Evolutionary conservation across 2,329 filamentous ascomycete species (phyloP).

Genomic region (Pseudogymnoascus sp.): DNA sequence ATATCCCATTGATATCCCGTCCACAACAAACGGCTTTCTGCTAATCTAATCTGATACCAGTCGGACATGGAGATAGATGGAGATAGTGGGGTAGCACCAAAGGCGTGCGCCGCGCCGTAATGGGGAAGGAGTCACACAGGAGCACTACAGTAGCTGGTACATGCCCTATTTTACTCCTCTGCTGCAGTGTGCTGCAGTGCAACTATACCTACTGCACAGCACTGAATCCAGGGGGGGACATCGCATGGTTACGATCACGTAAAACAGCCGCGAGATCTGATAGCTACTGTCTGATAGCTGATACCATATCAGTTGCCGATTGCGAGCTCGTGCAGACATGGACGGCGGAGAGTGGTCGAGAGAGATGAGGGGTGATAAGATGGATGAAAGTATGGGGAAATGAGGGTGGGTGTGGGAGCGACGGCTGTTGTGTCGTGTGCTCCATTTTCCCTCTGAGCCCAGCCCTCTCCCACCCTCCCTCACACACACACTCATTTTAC

Average conservation of each 20-base stretch:
- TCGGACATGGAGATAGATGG: background rate
- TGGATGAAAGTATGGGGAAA: conserved; percentile 1
- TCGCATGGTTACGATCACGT: background rate
- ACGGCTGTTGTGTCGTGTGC: background rate
- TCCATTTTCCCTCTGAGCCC: background rate
- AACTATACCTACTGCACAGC: background rate
- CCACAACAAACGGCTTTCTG: background rate
- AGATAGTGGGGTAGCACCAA: conserved; percentile 1
- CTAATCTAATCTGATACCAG: conserved; percentile 6
- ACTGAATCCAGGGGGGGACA: background rate
- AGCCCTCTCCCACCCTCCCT: background rate
- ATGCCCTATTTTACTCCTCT: background rate
- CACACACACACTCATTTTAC: background rate
- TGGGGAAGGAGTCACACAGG: background rate
- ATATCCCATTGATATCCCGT: background rate
- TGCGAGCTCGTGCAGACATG: background rate
- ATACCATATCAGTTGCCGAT: conserved; percentile 1
- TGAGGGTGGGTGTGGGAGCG: background rate
- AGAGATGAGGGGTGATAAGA: background rate
- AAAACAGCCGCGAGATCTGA: conserved; percentile 2
- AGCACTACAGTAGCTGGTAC: background rate
- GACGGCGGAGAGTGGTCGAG: background rate
- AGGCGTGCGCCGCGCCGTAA: background rate
- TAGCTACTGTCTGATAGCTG: background rate
- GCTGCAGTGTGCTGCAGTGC: conserved; percentile 2